Base-by-base conservation (phyloP, 768 basidiomycete species). In the Leccinellum rugosiceps region DNA sequence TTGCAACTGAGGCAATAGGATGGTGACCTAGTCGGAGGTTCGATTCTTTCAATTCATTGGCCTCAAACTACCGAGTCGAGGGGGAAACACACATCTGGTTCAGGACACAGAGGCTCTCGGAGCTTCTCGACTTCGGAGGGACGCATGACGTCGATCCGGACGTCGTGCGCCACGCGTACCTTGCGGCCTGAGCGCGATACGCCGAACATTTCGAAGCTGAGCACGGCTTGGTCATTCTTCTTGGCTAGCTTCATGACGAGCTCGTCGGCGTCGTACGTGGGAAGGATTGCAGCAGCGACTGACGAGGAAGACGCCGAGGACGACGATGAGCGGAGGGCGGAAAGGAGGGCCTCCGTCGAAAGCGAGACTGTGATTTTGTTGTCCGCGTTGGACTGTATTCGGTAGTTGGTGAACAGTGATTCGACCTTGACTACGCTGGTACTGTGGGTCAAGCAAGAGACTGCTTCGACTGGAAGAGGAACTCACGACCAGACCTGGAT, bases 201-300 rank as follows among this genome's bases (percentile, higher is more conserved):
- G 0, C 84, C 85, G 45, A 76, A 78, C 58, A 94, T 90, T 62
- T 90, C 89, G 58, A 94, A 89, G 48, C 81, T 84, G 10, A 94
- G 78, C 32, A 90, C 82, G 1, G 91, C 88, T 38, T 85, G 83
- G 49, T 89, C 85, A 61, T 86, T 85, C 73, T 92, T 92, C 77
- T 95, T 95, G 11, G 92, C 89, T 3, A 94, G 79, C 73, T 89
- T 93, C 80, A 94, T 83, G 51, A 88, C 79, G 32, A 90, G 81
- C 41, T 91, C 85, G 25, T 85, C 85, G 6, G 78, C 75, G 35
- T 84, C 83, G 52, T 79, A 80, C 30, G 68, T 51, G 3, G 71
- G 72, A 1, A 72, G 43, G 32, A 72, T 62, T 3, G 67, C 48
- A 25, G 72, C 67, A 23, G 72, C 71, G 10, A 63, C 25, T 2